phyloP scores from a whole-genome alignment of 345 rosid genomes.

The Iberis pinnata region DNA sequence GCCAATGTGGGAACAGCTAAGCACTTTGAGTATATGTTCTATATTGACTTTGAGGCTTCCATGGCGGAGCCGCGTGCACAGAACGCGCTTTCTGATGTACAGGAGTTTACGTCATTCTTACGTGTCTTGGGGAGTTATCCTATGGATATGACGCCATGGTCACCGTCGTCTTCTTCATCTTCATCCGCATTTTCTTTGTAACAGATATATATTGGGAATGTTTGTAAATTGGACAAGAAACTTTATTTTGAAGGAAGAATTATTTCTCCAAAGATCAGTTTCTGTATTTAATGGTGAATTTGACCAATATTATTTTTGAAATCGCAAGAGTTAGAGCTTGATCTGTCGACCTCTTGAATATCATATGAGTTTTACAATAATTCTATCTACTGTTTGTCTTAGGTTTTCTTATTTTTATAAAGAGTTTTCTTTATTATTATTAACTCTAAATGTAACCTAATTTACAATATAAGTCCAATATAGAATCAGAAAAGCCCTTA shows the following conservation, averaged over 20 bases:
- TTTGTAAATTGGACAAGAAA: conserved; percentile 1
- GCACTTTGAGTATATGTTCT: conserved; percentile 94
- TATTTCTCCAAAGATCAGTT: not conserved
- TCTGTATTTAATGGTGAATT: too few species aligned
- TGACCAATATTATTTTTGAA: too few species aligned
- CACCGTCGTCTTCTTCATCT: conserved; percentile 28
- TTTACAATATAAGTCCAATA: too few species aligned
- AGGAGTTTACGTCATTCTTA: conserved; percentile 90
- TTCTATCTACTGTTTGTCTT: too few species aligned
- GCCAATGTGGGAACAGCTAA: conserved; percentile 84
- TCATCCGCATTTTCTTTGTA: conserved; percentile 17
- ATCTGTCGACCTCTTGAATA: too few species aligned
- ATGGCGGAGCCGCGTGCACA: conserved; percentile 95
- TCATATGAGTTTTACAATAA: too few species aligned
- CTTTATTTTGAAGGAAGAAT: too few species aligned
- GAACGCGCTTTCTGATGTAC: conserved; percentile 92
- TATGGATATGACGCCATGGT: conserved; percentile 98
- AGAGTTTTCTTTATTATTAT: too few species aligned
- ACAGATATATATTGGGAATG: not conserved
- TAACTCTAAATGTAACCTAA: too few species aligned
- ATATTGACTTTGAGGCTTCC: conserved; percentile 90
- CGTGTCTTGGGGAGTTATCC: conserved; percentile 97
- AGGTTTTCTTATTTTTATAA: too few species aligned
- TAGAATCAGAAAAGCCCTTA: too few species aligned
- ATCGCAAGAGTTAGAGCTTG: too few species aligned